Base-by-base conservation (phyloP, 495 filamentous ascomycete species). In the Penicillium steckii region DNA sequence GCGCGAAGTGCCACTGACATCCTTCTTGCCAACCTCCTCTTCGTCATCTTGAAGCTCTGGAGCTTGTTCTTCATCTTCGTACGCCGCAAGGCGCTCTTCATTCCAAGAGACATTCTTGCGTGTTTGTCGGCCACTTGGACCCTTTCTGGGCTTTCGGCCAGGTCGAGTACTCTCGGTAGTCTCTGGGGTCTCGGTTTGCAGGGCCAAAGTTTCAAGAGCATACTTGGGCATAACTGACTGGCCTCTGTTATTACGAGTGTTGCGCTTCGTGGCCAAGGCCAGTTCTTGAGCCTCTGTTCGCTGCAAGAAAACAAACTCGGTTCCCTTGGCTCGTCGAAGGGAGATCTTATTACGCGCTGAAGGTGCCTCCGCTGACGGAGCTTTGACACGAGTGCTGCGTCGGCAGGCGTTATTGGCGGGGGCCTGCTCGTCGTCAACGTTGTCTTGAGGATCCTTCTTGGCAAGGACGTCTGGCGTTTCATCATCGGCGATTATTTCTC, bases 211-310 rank as follows among this genome's bases (percentile, higher is more conserved):
- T 49, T 76, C 62, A 5, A 86, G 64, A 21, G 61, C 67, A 32
- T 70, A 50, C 48, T 70, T 72, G 17, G 82, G 81, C 19, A 73
- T 56, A 26, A 80, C 54, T 15, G 78, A 64, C 49, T 73, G 71
- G 10, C 82, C 81, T 50, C 79, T 79, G 62, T 86, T 86, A 35
- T 75, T 70, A 30, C 72, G 67, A 8, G 83, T 86, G 57, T 86
- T 85, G 4, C 68, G 68, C 42, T 76, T 70, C 3, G 82, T 85
- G 10, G 67, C 54, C 49, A 81, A 61, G 1, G 80, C 75, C 15
- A 85, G 57, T 44, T 84, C 75, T 54, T 86, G 83, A 3, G 80
- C 77, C 52, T 85, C 79, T 2, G 79, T 79, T 38, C 74, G 74
- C 52, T 81, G 76, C 8, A 83, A 63, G 35, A 83, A 78, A 21